Conservation (phyloP, 257 asterid species). For the Gentiana straminea region DNA sequence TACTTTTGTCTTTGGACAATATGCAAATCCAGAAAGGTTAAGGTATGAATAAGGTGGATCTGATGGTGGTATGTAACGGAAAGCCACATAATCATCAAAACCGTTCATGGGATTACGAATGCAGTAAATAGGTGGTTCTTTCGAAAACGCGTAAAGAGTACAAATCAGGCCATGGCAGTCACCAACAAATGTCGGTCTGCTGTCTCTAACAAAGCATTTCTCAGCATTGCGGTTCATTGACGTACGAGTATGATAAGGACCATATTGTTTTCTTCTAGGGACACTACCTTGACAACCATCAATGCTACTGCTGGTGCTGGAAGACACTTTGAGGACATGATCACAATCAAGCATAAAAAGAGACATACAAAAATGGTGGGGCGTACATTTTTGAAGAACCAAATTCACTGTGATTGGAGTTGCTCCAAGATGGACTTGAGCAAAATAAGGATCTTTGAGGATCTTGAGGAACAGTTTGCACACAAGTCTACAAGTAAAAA, state of each 20-base stretch:
- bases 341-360: conserved; percentile 27
- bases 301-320: conserved; percentile 18
- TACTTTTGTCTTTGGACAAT: conserved; percentile 25
- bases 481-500: conserved; percentile 23
- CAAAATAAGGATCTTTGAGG: conserved; percentile 44
- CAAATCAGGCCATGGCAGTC: conserved; percentile 49
- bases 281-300: conserved; percentile 8
- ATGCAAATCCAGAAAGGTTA: conserved; percentile 33
- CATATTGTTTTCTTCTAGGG: not conserved
- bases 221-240: conserved; percentile 19
- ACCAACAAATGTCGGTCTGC: conserved; percentile 24
- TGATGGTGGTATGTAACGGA: conserved; percentile 13
- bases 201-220: conserved; percentile 14
- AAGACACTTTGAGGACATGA: conserved; percentile 18
- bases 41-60: conserved; percentile 15
- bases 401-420: conserved; percentile 30
- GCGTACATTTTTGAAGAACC: conserved; percentile 16
- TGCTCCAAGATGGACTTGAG: conserved; percentile 25
- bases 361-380: conserved; percentile 16
- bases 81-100: conserved; percentile 17
- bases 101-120: conserved; percentile 37
- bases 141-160: conserved; percentile 12
- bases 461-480: conserved; percentile 28
- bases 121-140: conserved; percentile 19
- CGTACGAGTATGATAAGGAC: conserved; percentile 1